Percentiles rank a stretch among this genome's conserved stretches.
These are phyloP conservation scores for Stenocarpella maydis DNA, from an alignment of 2,329 filamentous ascomycete species.

Conservation along the genomic window DNA sequence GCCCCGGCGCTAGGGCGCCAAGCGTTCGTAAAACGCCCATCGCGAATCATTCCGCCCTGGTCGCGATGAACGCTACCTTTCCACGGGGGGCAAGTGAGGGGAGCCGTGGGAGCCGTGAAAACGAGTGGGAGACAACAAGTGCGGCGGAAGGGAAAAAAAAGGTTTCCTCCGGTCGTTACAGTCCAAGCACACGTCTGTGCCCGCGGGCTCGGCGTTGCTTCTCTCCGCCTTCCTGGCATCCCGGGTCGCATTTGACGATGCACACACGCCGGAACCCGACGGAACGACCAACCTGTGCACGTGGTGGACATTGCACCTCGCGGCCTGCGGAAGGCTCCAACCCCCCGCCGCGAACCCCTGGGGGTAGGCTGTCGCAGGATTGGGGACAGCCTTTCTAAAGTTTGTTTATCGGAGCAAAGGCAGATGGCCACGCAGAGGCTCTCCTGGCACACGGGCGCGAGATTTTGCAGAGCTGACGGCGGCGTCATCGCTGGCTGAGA, in stretches of 20 bases:
- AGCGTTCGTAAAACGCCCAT: constrained; percentile 22
- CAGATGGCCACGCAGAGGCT: neutral
- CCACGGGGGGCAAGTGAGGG: neutral
- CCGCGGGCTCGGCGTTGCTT: neutral
- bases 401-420: constrained; percentile 9
- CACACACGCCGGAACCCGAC: neutral
- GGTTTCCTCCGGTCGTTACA: neutral
- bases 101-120: neutral
- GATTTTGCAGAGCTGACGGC: constrained; percentile 8
- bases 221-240: neutral
- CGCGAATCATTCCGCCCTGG: constrained; percentile 14
- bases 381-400: neutral
- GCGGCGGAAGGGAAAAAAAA: neutral
- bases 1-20: constrained; percentile 1
- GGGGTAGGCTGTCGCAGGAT: neutral
- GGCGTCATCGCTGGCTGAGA: constrained; percentile 23
- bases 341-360: neutral
- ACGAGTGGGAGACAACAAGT: too few species aligned
- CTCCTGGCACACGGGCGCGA: neutral
- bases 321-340: neutral
- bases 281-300: neutral
- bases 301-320: neutral
- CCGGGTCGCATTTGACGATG: constrained; percentile 8
- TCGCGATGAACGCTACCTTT: neutral
- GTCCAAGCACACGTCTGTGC: constrained; percentile 19